Evolutionary conservation across 2,329 filamentous ascomycete species (phyloP), one percentile per base, ranked within the genome.

Genomic region (Amylocarpus encephaloides): DNA sequence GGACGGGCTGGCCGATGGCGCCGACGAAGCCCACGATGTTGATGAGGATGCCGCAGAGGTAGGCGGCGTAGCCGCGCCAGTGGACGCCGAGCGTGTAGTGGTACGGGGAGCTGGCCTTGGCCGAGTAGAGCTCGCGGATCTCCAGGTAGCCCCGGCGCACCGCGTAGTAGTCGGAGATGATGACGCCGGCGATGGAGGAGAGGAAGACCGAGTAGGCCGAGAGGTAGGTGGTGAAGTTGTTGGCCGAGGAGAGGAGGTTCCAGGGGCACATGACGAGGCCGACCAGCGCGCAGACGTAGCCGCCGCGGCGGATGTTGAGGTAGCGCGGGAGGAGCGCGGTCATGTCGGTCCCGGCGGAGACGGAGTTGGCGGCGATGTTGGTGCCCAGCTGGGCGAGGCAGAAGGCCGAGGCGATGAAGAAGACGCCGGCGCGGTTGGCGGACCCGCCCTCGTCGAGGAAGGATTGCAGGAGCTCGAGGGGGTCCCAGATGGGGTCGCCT

Each of bases 131-230:
- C 49, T 88, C 82, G 61, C 80, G 83, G 58, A 92, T 74, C 57
- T 90, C 80, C 2, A 93, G 74, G 66, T 90, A 95, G 5, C 91
- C 91, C 51, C 78, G 83, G 51, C 91, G 85, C 5, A 95, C 87
- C 49, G 86, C 55, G 68, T 94, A 96, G 73, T 96, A 96, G 68
- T 96, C 91, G 59, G 77, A 79, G 53, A 90, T 74, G 71, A 95
- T 93, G 56, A 95, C 88, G n/a, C 91, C 91, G 0, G 88, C 90
- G 55, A 96, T 94, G 39, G 86, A 89, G 52, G 86, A 91, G n/a
- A 96, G 77, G 70, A 96, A 96, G 50, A 96, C 89, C 2, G 86
- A 90, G 72, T 95, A 95, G 1, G 91, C 86, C 1, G 87, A 93
- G 1, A 96, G 80, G 65, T 95, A 95, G 3, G 88, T 94, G 0